Evolutionary conservation across 805 yeast genomes (phyloP).

Genomic region (Pichia sporocuriosa): DNA sequence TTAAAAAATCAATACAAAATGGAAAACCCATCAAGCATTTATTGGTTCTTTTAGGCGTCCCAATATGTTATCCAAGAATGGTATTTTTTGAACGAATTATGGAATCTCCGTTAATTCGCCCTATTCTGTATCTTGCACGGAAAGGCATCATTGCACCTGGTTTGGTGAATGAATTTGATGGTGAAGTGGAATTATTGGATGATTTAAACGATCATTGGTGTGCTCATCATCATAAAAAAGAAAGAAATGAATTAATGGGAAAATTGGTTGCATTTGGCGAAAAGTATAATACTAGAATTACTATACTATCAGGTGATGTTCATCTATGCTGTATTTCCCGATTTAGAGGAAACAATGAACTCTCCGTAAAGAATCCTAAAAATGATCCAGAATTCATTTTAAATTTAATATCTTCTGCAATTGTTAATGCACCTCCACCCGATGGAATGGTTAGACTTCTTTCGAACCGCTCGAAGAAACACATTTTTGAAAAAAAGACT

Average conservation of each 20-base stretch:
- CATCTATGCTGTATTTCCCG: constrained; percentile 84
- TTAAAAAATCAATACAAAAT: constrained; percentile 32
- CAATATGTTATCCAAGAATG: constrained; percentile 88
- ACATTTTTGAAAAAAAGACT: constrained; percentile 52
- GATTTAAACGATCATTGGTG: constrained; percentile 98
- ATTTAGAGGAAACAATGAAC: constrained; percentile 48
- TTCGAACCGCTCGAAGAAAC: constrained; percentile 59
- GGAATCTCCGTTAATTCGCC: constrained; percentile 53
- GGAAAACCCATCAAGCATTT: constrained; percentile 60
- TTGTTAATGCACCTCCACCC: constrained; percentile 90
- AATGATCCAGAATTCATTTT: constrained; percentile 70
- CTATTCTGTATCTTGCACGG: constrained; percentile 54
- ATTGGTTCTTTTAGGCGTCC: constrained; percentile 83
- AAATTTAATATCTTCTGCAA: constrained; percentile 85
- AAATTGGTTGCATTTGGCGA: constrained; percentile 63
- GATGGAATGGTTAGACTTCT: constrained; percentile 72
- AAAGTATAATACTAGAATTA: constrained; percentile 57
- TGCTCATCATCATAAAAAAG: constrained; percentile 75
- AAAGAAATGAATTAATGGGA: constrained; percentile 65
- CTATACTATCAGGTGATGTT: constrained; percentile 89
- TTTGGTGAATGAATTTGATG: constrained; percentile 85
- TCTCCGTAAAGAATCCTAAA: constrained; percentile 46
- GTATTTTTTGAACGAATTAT: constrained; percentile 83
- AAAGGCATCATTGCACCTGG: constrained; percentile 62
- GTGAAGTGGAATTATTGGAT: constrained; percentile 83